Evolutionary conservation across 176 grass and related monocot genomes (phyloP).

Genomic region (Oryza officinalis): DNA sequence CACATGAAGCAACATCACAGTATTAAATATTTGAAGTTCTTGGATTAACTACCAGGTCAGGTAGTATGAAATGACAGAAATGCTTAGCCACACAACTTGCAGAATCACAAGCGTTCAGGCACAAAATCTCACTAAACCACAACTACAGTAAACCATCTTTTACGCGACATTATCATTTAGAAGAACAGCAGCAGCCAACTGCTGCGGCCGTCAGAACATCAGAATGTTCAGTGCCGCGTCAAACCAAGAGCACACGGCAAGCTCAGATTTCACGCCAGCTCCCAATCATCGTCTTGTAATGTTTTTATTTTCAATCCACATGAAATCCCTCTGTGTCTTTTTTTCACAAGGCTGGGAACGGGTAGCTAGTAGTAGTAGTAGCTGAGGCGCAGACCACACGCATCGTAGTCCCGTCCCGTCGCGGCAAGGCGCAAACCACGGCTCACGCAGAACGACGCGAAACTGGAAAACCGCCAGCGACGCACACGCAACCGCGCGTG

Average conservation of each 20-base stretch:
- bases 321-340: too few species aligned
- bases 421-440: background rate
- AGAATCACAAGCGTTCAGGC: background rate
- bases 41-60: background rate
- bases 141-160: background rate
- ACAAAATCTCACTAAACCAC: background rate
- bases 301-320: background rate
- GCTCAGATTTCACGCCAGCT: background rate
- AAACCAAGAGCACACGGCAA: background rate
- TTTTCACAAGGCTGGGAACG: too few species aligned
- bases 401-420: background rate
- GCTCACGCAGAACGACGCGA: background rate
- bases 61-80: slow-evolving; percentile 6
- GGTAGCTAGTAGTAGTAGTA: background rate
- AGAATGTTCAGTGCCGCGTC: background rate
- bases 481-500: background rate
- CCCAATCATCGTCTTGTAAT: slow-evolving; percentile 11
- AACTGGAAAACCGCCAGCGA: background rate
- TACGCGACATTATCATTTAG: background rate
- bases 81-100: background rate
- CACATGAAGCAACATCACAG: background rate
- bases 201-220: background rate
- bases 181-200: background rate
- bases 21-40: background rate
- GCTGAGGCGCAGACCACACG: background rate